Conservation (phyloP, 2,329 filamentous ascomycete species). For the Pseudocercospora macadamiae region DNA sequence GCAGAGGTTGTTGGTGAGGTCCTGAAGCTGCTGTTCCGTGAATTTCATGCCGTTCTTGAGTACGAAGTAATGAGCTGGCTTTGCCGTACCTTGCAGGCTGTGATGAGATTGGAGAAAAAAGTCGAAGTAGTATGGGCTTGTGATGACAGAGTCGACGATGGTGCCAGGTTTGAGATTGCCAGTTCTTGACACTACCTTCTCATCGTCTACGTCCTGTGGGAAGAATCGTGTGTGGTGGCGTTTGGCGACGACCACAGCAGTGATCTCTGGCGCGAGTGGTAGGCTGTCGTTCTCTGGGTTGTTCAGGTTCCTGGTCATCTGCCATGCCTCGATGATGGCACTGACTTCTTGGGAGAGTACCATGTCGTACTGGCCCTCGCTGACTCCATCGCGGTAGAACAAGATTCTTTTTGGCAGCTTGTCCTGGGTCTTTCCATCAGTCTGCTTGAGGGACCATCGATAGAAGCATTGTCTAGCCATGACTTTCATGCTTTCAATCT, state of each 20-base stretch:
- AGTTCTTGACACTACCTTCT: conserved; percentile 47
- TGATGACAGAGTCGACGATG: conserved; percentile 38
- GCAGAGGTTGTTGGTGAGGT: conserved; percentile 38
- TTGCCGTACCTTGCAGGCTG: conserved; percentile 37
- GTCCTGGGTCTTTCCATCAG: conserved; percentile 8
- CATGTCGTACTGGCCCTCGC: conserved; percentile 37
- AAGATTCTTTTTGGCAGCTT: conserved; percentile 26
- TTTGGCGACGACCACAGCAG: conserved; percentile 43
- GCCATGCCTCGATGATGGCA: conserved; percentile 3
- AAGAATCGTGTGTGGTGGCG: conserved; percentile 49
- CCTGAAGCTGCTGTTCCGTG: conserved; percentile 27
- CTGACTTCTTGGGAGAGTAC: conserved; percentile 9
- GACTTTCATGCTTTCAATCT: conserved; percentile 32
- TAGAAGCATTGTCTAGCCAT: conserved; percentile 37
- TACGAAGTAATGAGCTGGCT: conserved; percentile 40
- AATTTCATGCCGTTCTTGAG: conserved; percentile 35
- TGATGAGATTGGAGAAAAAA: conserved; percentile 43
- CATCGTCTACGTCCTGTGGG: conserved; percentile 40
- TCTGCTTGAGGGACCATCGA: too few relatives aligned
- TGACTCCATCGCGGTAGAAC: conserved; percentile 43
- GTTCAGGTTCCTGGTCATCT: too few relatives aligned
- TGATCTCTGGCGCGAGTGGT: conserved; percentile 22
- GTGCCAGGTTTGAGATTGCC: conserved; percentile 37
- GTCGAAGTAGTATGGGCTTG: conserved; percentile 34
- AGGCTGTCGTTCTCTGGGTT: conserved; percentile 11